Evolutionary conservation across 306 rosid genomes (phyloP).

Genomic region (Trifolium repens): DNA sequence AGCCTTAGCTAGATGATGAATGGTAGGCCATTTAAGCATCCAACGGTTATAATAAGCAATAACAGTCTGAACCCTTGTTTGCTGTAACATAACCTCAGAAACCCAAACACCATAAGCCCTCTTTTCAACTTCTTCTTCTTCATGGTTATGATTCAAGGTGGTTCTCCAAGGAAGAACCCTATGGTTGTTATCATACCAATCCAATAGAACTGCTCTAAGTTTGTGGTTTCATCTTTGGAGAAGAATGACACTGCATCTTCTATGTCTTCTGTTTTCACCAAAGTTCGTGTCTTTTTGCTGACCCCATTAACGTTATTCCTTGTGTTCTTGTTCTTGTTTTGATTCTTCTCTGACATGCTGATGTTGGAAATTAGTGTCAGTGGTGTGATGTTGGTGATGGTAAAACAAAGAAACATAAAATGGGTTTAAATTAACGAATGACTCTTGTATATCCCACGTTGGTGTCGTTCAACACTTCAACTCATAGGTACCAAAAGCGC

Average conservation of each 20-base stretch:
- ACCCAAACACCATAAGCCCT: constrained; percentile 91
- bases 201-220: constrained; percentile 60
- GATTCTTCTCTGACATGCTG: constrained; percentile 44
- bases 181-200: constrained; percentile 72
- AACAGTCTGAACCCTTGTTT: constrained; percentile 90
- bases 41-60: constrained; percentile 73
- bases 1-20: constrained; percentile 72
- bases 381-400: background rate
- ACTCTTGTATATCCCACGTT: background rate
- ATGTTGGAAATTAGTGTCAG: constrained; percentile 33
- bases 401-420: constrained; percentile 26
- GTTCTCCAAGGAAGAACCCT: constrained; percentile 91
- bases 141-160: constrained; percentile 27
- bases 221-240: constrained; percentile 53
- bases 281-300: constrained; percentile 23
- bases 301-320: background rate
- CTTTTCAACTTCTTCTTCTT: constrained; percentile 43
- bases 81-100: constrained; percentile 90
- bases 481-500: background rate
- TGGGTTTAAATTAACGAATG: background rate
- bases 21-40: constrained; percentile 87
- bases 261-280: constrained; percentile 54
- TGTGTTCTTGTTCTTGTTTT: background rate
- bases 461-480: background rate
- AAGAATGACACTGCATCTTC: constrained; percentile 65